A percentile compares a stretch with the other conserved stretches of the same genome.
Evolutionary conservation across 495 filamentous ascomycete species (phyloP).

Genomic region (Aspergillus saccharolyticus): DNA sequence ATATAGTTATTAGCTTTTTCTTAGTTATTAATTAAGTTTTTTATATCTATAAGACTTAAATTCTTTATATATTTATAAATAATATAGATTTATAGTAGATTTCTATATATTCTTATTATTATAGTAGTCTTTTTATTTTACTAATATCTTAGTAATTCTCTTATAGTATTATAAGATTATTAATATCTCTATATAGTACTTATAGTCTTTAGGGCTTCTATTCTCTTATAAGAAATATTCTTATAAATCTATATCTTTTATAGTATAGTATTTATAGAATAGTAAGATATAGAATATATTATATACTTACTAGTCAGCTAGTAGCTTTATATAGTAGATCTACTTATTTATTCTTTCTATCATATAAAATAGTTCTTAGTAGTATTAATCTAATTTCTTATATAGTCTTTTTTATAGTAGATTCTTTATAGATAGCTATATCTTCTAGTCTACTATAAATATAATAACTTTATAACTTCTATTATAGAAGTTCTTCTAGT

Average conservation of each 20-base stretch:
- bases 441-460: neutral
- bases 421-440: neutral
- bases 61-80: neutral
- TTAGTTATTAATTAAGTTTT: neutral
- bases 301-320: neutral
- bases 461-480: neutral
- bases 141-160: neutral
- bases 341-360: neutral
- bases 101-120: neutral
- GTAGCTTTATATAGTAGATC: neutral
- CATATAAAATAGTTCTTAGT: neutral
- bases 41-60: neutral
- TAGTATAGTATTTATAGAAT: neutral
- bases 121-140: neutral
- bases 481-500: neutral
- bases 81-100: neutral
- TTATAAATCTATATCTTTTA: neutral
- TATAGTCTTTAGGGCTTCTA: neutral
- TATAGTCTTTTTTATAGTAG: neutral
- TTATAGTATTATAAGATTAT: neutral
- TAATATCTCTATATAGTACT: neutral
- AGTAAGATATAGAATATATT: neutral
- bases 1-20: neutral
- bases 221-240: neutral
- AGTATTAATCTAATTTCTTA: neutral